phyloP scores from a whole-genome alignment of 768 basidiomycete genomes.

The Leccinellum albellum region DNA sequence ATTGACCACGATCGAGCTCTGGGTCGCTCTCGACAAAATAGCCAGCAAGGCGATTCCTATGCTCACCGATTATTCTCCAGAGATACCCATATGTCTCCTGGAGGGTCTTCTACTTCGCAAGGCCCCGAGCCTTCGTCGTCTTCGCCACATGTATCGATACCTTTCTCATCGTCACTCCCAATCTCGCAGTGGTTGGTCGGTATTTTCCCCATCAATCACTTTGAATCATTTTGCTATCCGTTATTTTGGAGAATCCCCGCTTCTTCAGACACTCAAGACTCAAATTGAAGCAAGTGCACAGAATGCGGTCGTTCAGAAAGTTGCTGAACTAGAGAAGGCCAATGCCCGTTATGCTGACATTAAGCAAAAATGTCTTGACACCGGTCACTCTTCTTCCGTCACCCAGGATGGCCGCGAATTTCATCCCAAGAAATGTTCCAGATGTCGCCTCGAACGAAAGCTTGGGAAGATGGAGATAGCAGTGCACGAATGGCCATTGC shows the following conservation, averaged over 20 bases:
- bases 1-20: constrained; percentile 34
- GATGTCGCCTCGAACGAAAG: constrained; percentile 27
- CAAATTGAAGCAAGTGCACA: constrained; percentile 31
- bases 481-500: constrained; percentile 48
- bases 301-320: constrained; percentile 20
- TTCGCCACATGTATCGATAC: constrained; percentile 29
- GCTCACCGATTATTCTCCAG: constrained; percentile 31
- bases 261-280: constrained; percentile 25
- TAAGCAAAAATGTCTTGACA: constrained; percentile 6
- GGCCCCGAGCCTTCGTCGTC: constrained; percentile 24
- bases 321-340: constrained; percentile 24
- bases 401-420: constrained; percentile 5
- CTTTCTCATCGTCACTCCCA: constrained; percentile 28
- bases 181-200: constrained; percentile 22
- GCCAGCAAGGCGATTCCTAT: constrained; percentile 20
- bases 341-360: constrained; percentile 23
- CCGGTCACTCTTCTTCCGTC: not conserved
- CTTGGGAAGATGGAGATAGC: constrained; percentile 29
- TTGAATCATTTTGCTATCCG: constrained; percentile 32
- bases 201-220: constrained; percentile 30
- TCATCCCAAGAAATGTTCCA: constrained; percentile 20
- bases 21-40: constrained; percentile 34
- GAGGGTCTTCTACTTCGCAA: constrained; percentile 27
- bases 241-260: constrained; percentile 29
- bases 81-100: constrained; percentile 23